A percentile compares a stretch with the other conserved stretches of the same genome.
phyloP scores from a whole-genome alignment of 1,284 basidiomycete genomes.

The Coniophora puteana region DNA sequence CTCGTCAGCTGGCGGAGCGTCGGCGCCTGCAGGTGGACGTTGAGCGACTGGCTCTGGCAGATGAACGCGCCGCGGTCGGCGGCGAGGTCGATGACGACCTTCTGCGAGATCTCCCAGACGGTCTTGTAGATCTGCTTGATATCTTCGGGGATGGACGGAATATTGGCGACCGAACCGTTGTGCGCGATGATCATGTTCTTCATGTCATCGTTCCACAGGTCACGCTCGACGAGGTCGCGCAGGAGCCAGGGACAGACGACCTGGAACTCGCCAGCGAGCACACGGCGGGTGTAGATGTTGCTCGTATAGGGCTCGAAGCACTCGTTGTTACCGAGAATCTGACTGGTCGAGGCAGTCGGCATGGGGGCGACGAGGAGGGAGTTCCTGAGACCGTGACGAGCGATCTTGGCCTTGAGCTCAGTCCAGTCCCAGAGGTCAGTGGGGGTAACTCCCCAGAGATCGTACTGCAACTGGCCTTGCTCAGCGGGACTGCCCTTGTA shows the following conservation, averaged over 20 bases:
- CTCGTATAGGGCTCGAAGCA: conserved; percentile 98
- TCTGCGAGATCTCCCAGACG: conserved; percentile 99
- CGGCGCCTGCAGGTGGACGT: conserved; percentile 91
- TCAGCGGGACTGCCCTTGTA: conserved; percentile 91
- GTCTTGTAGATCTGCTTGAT: conserved; percentile 98
- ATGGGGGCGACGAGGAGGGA: conserved; percentile 95
- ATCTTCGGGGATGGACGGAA: conserved; percentile 81
- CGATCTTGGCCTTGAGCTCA: conserved; percentile 84
- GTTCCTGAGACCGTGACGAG: conserved; percentile 86
- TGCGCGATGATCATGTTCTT: conserved; percentile 99
- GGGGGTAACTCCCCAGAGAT: conserved; percentile 94
- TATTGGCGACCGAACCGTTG: conserved; percentile 93
- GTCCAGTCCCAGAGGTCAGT: conserved; percentile 96
- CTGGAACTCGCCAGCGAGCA: conserved; percentile 99
- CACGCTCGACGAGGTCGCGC: conserved; percentile 92
- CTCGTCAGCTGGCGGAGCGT: conserved; percentile 93
- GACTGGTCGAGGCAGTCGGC: conserved; percentile 98
- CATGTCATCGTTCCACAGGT: conserved; percentile 98
- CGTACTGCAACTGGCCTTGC: conserved; percentile 89
- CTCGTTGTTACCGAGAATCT: conserved; percentile 98
- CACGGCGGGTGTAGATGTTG: conserved; percentile 98
- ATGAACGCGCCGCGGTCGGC: conserved; percentile 99
- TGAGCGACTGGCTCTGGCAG: conserved; percentile 90
- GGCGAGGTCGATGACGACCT: conserved; percentile 96
- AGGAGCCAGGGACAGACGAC: conserved; percentile 98